phyloP scores from a whole-genome alignment of 805 yeast genomes.

The Pichia thaimueangensis region DNA sequence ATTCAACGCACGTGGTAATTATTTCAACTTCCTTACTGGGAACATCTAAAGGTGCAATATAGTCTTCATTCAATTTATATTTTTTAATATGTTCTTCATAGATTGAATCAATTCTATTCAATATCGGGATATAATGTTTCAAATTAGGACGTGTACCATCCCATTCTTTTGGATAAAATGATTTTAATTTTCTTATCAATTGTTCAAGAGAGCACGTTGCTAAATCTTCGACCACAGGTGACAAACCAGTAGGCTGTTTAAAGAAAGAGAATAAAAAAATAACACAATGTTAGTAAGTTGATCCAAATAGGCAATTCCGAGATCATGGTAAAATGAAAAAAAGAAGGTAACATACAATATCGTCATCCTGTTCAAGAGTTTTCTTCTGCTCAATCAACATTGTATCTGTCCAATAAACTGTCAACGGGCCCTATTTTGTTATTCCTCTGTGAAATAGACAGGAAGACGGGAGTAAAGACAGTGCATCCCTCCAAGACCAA shows the following conservation, averaged over 20 bases:
- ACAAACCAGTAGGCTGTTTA: slow-evolving; percentile 15
- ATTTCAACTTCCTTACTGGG: slow-evolving; percentile 39
- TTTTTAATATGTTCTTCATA: slow-evolving; percentile 48
- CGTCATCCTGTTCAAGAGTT: slow-evolving; percentile 1
- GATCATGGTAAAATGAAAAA: background rate
- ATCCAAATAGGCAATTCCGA: too few species aligned
- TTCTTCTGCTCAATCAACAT: slow-evolving; percentile 4
- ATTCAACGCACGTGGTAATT: slow-evolving; percentile 48
- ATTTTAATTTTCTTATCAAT: slow-evolving; percentile 16
- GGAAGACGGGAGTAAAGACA: too few species aligned
- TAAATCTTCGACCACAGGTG: slow-evolving; percentile 15
- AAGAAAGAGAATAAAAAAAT: background rate
- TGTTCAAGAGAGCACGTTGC: slow-evolving; percentile 18
- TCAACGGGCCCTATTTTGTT: too few species aligned
- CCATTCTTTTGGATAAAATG: slow-evolving; percentile 23
- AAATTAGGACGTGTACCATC: slow-evolving; percentile 40
- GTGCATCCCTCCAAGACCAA: too few species aligned
- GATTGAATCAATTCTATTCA: slow-evolving; percentile 69
- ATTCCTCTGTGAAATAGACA: too few species aligned
- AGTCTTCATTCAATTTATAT: slow-evolving; percentile 44
- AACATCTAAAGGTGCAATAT: slow-evolving; percentile 42
- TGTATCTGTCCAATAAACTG: background rate
- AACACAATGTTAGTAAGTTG: slow-evolving; percentile 10
- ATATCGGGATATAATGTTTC: slow-evolving; percentile 67
- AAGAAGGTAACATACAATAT: slow-evolving; percentile 1